phyloP scores from a whole-genome alignment of 805 yeast genomes.

The Lachancea thermotolerans region DNA sequence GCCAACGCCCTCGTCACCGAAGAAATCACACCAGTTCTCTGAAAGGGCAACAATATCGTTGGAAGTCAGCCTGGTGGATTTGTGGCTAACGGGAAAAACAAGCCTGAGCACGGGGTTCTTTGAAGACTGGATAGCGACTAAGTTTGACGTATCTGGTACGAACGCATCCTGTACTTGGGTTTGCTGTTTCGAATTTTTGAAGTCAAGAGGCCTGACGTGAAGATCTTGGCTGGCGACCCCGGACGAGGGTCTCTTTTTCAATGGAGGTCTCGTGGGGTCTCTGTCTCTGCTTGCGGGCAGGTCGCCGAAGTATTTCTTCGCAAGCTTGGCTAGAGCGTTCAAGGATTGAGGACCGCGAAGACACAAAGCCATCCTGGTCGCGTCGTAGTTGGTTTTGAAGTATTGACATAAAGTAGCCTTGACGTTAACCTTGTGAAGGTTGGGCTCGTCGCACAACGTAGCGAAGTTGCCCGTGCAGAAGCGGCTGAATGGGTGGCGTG shows the following conservation, averaged over 20 bases:
- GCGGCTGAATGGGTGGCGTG: conserved; percentile 46
- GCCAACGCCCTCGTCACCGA: conserved; percentile 56
- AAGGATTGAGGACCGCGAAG: conserved; percentile 62
- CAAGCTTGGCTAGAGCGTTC: conserved; percentile 48
- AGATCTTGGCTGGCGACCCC: too few species aligned
- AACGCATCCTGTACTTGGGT: conserved; percentile 18
- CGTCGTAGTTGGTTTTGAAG: conserved; percentile 36
- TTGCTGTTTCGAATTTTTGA: conserved; percentile 5
- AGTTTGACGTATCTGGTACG: conserved; percentile 14
- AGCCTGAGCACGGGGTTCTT: conserved; percentile 38
- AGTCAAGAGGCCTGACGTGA: not conserved
- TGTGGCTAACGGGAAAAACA: conserved; percentile 36
- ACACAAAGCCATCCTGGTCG: conserved; percentile 51
- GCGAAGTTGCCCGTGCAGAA: conserved; percentile 59
- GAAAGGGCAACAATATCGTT: conserved; percentile 29
- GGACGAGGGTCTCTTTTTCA: too few species aligned
- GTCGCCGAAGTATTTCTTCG: conserved; percentile 37
- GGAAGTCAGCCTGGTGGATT: conserved; percentile 9
- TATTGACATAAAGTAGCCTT: conserved; percentile 34
- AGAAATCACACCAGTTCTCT: conserved; percentile 46
- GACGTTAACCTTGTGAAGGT: conserved; percentile 32
- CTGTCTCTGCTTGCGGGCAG: conserved; percentile 13
- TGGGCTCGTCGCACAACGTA: conserved; percentile 39
- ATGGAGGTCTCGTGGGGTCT: not conserved
- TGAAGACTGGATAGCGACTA: conserved; percentile 36